Base-by-base conservation (phyloP, 2,329 filamentous ascomycete genomes). In the Stromatinia cepivora region DNA sequence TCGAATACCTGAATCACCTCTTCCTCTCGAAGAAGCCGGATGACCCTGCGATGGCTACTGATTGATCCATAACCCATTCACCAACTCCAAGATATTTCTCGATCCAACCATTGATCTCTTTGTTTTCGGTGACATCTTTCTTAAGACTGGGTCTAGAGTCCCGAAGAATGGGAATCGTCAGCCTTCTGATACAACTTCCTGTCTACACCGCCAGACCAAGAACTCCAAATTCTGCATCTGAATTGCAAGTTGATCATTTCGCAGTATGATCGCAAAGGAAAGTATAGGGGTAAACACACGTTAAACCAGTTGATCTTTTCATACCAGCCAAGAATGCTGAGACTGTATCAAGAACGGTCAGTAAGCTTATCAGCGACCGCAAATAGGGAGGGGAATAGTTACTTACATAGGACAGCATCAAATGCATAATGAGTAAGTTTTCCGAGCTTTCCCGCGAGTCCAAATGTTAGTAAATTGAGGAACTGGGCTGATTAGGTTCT, bases 31-130 rank as follows among this genome's bases (percentile, higher is more conserved):
- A 99, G 82, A 89, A 99, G 71, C 90, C 87, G 79, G 92, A 96
- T 62, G 91, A 90, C 54, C 93, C 91, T 79, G 97, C 92, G 69
- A 98, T 87, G 53, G 94, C 94, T 45, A 98, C 93, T 42, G 93
- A 96, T 83, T 96, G 92, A 81, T 99, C 95, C 93, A 99, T 97
- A 73, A 97, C 92, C 88, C 93, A 97, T 84, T 99, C 95, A 76
- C 95, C 95, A 25, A 97, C 90, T 72, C 93, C 93, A 56, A 98
- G 88, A 80, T 98, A 98, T 79, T 91, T 94, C 78, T 94, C 91
- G 74, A 98, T 88, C 93, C 94, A 98, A 78, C 89, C 90, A 79
- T 91, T 90, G 75, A 95, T 81, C 72, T 94, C 90, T 79, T 92
- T 92, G 80, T 89, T 94, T 70, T 96, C 92, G 79, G 90, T 87